These are phyloP conservation scores for Aleurites moluccanus DNA, from an alignment of 441 rosid species.

Conservation along the genomic window DNA sequence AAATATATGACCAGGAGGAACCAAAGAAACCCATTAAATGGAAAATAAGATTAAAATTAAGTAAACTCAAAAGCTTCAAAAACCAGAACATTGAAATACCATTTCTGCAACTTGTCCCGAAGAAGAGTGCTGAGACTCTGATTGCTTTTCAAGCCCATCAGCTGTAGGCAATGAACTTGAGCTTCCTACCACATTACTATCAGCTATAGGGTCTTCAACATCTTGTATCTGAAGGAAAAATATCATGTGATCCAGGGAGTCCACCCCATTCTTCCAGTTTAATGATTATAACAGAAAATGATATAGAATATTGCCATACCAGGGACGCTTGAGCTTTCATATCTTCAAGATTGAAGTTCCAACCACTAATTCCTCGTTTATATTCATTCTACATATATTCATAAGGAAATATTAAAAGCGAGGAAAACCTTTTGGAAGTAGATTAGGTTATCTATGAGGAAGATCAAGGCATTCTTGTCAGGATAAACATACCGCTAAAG, in stretches of 20 bases:
- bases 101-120: slow-evolving; percentile 34
- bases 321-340: slow-evolving; percentile 96
- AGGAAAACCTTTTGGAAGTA: background rate
- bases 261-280: background rate
- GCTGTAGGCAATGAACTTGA: slow-evolving; percentile 48
- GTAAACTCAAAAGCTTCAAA: slow-evolving; percentile 11
- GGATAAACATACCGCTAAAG: background rate
- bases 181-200: slow-evolving; percentile 51
- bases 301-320: slow-evolving; percentile 45
- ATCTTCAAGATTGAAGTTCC: slow-evolving; percentile 97
- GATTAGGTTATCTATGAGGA: background rate
- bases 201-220: slow-evolving; percentile 52
- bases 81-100: slow-evolving; percentile 37
- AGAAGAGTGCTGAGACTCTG: slow-evolving; percentile 38
- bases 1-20: slow-evolving; percentile 28
- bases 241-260: slow-evolving; percentile 11
- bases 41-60: slow-evolving; percentile 11
- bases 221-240: slow-evolving; percentile 70
- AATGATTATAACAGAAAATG: background rate
- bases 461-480: background rate
- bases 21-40: slow-evolving; percentile 17
- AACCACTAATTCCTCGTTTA: slow-evolving; percentile 93
- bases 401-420: slow-evolving; percentile 19
- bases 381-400: slow-evolving; percentile 75
- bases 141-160: slow-evolving; percentile 53